These are phyloP conservation scores for Cordyceps cateniannulata DNA, from an alignment of 2,329 filamentous ascomycete genomes.

Conservation along the genomic window DNA sequence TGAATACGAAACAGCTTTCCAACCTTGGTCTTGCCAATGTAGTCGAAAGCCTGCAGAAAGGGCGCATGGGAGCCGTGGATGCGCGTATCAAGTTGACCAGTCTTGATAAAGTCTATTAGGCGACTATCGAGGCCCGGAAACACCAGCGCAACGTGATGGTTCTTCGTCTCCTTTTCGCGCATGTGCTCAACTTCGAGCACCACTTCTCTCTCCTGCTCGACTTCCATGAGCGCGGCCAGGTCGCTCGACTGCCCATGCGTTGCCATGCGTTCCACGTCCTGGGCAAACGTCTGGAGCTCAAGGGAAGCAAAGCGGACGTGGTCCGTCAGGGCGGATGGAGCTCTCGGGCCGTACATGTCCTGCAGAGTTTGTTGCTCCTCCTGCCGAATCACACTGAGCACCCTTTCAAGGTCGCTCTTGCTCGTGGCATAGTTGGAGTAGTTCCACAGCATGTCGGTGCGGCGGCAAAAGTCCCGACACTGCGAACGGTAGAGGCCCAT, in stretches of 20 bases:
- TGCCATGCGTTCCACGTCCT: background rate
- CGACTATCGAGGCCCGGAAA: constrained; percentile 29
- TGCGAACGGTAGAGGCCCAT: constrained; percentile 53
- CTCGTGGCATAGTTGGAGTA: constrained; percentile 36
- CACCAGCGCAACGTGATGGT: constrained; percentile 29
- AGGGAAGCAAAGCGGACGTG: background rate
- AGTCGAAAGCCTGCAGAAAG: background rate
- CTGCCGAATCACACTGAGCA: constrained; percentile 30
- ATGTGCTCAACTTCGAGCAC: constrained; percentile 52
- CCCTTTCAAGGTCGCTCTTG: constrained; percentile 22
- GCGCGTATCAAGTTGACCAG: background rate
- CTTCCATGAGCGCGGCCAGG: constrained; percentile 51
- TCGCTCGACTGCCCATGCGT: constrained; percentile 18
- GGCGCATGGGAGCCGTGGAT: no score
- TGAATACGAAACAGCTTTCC: background rate
- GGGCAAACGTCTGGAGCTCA: background rate
- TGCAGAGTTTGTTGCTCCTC: constrained; percentile 51
- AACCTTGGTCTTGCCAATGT: background rate
- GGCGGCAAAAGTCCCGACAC: constrained; percentile 53
- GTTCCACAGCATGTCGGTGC: constrained; percentile 41
- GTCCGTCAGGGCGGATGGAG: background rate
- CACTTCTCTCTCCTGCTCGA: constrained; percentile 52
- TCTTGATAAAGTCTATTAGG: background rate
- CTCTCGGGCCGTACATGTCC: constrained; percentile 45
- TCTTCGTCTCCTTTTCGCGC: constrained; percentile 44